Evolutionary conservation across 352 stramenopile species (phyloP).

Genomic region (Globisporangium echinulatum): DNA sequence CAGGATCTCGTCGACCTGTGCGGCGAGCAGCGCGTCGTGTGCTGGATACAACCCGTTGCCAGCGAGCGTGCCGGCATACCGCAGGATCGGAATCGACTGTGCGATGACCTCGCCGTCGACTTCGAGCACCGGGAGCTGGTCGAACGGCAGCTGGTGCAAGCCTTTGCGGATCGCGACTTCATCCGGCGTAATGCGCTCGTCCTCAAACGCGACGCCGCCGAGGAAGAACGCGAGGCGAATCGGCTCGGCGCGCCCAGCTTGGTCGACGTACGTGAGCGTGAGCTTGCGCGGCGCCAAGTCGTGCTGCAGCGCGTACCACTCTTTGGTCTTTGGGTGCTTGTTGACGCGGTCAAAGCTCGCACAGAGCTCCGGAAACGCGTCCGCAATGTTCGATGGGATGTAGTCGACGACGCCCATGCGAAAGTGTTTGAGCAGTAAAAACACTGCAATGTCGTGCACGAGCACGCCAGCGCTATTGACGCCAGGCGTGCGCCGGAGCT

Average conservation of each 20-base stretch:
- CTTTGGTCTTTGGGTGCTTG: constrained; percentile 23
- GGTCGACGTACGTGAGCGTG: constrained; percentile 54
- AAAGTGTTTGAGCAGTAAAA: constrained; percentile 17
- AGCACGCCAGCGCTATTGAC: constrained; percentile 15
- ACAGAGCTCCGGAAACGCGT: constrained; percentile 14
- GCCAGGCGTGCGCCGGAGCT: constrained; percentile 18
- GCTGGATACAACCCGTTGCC: constrained; percentile 26
- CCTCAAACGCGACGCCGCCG: constrained; percentile 38
- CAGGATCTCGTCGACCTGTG: constrained; percentile 40
- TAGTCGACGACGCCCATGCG: constrained; percentile 23
- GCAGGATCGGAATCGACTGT: constrained; percentile 47
- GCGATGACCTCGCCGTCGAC: constrained; percentile 34
- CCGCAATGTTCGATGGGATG: constrained; percentile 22
- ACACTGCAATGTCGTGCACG: constrained; percentile 25
- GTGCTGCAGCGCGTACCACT: constrained; percentile 19
- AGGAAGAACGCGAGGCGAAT: constrained; percentile 45
- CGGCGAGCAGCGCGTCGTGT: constrained; percentile 18
- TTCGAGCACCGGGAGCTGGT: constrained; percentile 35
- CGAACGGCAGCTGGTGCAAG: constrained; percentile 22
- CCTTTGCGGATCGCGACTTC: constrained; percentile 26
- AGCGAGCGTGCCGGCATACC: constrained; percentile 48
- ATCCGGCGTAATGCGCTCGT: constrained; percentile 33
- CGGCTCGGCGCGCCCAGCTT: constrained; percentile 38
- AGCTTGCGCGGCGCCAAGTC: constrained; percentile 15
- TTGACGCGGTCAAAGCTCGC: constrained; percentile 15